These are phyloP conservation scores for Acacia melanoxylon DNA, from an alignment of 306 rosid genomes.

Conservation along the genomic window DNA sequence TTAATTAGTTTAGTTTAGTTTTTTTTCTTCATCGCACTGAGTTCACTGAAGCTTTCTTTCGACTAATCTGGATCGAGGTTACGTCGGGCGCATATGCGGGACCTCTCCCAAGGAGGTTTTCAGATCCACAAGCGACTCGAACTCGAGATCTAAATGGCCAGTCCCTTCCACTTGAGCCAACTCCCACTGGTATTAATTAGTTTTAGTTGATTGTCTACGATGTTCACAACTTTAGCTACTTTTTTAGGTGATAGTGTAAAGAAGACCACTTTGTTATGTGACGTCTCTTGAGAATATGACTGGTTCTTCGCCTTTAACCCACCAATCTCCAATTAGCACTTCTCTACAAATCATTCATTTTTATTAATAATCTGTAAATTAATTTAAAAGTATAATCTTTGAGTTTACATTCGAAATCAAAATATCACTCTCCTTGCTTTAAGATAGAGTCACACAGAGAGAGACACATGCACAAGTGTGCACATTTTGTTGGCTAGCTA, in stretches of 20 bases:
- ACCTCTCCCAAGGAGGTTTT: too few relatives aligned
- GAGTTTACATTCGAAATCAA: background rate
- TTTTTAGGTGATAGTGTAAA: background rate
- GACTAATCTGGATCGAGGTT: too few relatives aligned
- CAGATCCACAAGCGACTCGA: too few relatives aligned
- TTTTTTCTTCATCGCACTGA: too few relatives aligned
- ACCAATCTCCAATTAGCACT: background rate
- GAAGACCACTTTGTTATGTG: background rate
- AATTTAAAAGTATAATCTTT: background rate
- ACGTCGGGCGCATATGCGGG: too few relatives aligned
- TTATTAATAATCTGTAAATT: background rate
- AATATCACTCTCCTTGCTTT: background rate
- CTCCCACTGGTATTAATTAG: background rate
- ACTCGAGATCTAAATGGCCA: too few relatives aligned
- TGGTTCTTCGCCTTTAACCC: background rate
- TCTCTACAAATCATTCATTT: background rate
- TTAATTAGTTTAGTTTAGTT: background rate
- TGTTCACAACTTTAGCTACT: background rate
- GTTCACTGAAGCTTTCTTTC: too few relatives aligned
- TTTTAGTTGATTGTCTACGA: background rate
- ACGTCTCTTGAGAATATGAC: background rate
- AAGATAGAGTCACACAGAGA: too few relatives aligned
- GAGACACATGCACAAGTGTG: too few relatives aligned
- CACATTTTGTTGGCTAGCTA: too few relatives aligned
- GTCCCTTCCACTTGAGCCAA: too few relatives aligned